Evolutionary conservation across 139 green algal species (phyloP).

Genomic region (Coccomyxa sp.): DNA sequence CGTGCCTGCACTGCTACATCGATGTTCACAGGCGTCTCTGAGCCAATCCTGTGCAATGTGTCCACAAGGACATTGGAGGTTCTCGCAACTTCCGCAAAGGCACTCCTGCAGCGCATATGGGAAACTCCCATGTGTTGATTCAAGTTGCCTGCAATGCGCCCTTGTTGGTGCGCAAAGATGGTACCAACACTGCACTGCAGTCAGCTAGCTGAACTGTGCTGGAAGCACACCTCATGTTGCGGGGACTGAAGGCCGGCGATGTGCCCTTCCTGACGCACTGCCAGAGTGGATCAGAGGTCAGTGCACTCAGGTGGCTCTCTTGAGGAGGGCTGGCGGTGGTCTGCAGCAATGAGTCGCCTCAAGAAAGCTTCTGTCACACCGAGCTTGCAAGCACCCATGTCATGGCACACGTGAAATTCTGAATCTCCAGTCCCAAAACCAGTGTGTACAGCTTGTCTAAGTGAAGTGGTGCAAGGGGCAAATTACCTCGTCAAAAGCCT

Average conservation of each 20-base stretch:
- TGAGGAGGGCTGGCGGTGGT: background rate
- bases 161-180: background rate
- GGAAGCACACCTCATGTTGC: background rate
- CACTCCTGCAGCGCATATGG: background rate
- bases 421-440: background rate
- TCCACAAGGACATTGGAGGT: background rate
- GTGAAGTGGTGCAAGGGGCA: background rate
- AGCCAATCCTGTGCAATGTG: background rate
- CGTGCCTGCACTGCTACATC: background rate
- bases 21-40: background rate
- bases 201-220: background rate
- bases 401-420: no score
- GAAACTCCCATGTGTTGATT: no score
- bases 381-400: background rate
- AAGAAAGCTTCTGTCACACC: background rate
- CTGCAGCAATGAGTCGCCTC: background rate
- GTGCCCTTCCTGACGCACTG: background rate
- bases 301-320: background rate
- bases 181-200: background rate
- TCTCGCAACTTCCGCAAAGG: background rate
- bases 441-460: background rate
- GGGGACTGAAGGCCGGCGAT: background rate
- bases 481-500: background rate
- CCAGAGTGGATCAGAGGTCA: background rate
- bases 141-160: background rate